Conservation (phyloP, 441 rosid species). For the Manihot esculenta region DNA sequence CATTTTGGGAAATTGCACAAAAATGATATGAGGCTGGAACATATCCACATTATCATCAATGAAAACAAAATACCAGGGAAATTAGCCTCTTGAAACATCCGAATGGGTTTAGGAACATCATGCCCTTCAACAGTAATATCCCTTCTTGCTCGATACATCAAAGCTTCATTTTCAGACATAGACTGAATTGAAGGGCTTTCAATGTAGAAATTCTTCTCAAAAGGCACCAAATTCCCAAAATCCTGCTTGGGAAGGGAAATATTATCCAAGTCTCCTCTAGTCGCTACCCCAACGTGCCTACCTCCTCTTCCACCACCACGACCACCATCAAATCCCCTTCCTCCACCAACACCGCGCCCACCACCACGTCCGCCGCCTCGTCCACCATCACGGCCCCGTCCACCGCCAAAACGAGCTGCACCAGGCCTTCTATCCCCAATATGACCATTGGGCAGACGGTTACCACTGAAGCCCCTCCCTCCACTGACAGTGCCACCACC, state of each 20-base stretch:
- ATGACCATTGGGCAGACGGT: constrained; percentile 15
- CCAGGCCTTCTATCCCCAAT: constrained; percentile 22
- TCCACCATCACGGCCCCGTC: constrained; percentile 28
- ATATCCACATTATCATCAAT: background rate
- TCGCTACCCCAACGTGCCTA: constrained; percentile 47
- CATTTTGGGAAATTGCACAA: constrained; percentile 6
- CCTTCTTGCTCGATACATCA: constrained; percentile 51
- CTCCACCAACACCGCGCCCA: constrained; percentile 35
- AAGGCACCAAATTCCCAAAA: constrained; percentile 77
- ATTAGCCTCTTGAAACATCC: constrained; percentile 76
- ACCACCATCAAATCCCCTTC: constrained; percentile 38
- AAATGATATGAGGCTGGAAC: background rate
- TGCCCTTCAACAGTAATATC: constrained; percentile 84
- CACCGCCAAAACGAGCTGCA: constrained; percentile 26
- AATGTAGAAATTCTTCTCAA: constrained; percentile 82
- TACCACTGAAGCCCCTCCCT: constrained; percentile 16
- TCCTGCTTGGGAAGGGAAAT: constrained; percentile 72
- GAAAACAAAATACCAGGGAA: constrained; percentile 62
- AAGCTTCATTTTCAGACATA: constrained; percentile 72
- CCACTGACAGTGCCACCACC: constrained; percentile 24
- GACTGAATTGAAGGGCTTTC: constrained; percentile 64
- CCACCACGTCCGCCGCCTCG: constrained; percentile 28
- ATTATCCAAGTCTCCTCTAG: constrained; percentile 60
- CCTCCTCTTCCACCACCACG: constrained; percentile 54
- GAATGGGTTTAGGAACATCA: constrained; percentile 82